Percentiles rank a stretch among this genome's conserved stretches.
phyloP scores from a whole-genome alignment of 805 yeast genomes.

The Candida germanica region DNA sequence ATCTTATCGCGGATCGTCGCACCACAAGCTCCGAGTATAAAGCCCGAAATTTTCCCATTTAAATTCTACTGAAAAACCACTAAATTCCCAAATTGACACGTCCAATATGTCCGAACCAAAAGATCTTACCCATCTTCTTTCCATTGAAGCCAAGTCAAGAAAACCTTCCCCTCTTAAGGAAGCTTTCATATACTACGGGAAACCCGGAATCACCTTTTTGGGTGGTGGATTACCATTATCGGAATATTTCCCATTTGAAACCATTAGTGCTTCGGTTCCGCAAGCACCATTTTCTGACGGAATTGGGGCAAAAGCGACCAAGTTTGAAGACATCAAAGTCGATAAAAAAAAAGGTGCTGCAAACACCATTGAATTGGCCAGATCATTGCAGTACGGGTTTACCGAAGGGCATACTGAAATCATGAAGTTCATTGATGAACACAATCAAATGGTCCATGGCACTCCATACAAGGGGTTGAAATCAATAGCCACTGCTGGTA shows the following conservation, averaged over 20 bases:
- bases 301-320: slow-evolving; percentile 59
- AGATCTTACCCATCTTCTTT: slow-evolving; percentile 71
- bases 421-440: slow-evolving; percentile 66
- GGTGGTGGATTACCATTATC: slow-evolving; percentile 96
- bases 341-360: slow-evolving; percentile 23
- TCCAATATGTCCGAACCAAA: slow-evolving; percentile 42
- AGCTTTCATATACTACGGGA: slow-evolving; percentile 72
- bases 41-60: too few species aligned
- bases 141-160: slow-evolving; percentile 77
- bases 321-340: slow-evolving; percentile 40
- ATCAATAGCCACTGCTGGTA: slow-evolving; percentile 69
- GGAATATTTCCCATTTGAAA: slow-evolving; percentile 90
- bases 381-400: slow-evolving; percentile 89
- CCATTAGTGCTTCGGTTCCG: slow-evolving; percentile 66
- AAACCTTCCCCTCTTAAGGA: slow-evolving; percentile 76
- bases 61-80: too few species aligned
- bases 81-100: too few species aligned
- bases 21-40: too few species aligned
- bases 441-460: slow-evolving; percentile 53
- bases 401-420: slow-evolving; percentile 80
- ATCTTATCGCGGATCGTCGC: too few species aligned
- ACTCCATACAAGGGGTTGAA: slow-evolving; percentile 65
- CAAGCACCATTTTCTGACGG: slow-evolving; percentile 78
- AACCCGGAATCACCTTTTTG: slow-evolving; percentile 78
- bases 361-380: slow-evolving; percentile 66